Base-by-base conservation (phyloP, 495 filamentous ascomycete genomes). In the Venustampulla echinocandica region DNA sequence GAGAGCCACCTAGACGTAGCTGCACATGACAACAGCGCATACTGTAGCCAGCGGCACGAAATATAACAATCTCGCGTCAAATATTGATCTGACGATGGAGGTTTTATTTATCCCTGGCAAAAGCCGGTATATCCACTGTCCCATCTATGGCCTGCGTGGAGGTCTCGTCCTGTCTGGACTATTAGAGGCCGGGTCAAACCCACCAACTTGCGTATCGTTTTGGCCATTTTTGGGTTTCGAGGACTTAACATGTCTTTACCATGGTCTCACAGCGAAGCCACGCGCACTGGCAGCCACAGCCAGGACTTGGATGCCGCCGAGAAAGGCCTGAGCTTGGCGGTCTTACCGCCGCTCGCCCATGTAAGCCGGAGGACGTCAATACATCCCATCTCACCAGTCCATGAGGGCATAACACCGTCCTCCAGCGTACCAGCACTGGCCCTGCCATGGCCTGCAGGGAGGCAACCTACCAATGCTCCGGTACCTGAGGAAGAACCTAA, bases 391-490 rank as follows among this genome's bases (percentile, higher is more conserved):
- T 62, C 59, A 34, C 57, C 66, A 13, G 53, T 67, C 30, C 60
- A 65, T 49, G 67, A 69, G 54, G 65, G 59, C 21, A 61, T 64
- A 49, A 61, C 66, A 22, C 64, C 64, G 10, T 56, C 54, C 53
- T 49, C 59, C 10, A 61, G 52, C 36, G 56, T 62, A n/a, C 60
- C 58, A 17, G 55, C 49, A 35, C 55, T 64, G 1, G 55, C 64
- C 3, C 54, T 64, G 25, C 39, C 54, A 23, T 57, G 52, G 52
- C 56, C 60, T 11, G 25, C 19, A 43, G 54, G 47, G 10, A 46
- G 30, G 49, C 30, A 55, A 21, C 27, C 41, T 19, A 41, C 43
- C 36, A 49, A 58, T 14, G 41, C 52, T 33, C 32, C 46, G 15
- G 35, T 2, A 43, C 19, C 50, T 22, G 47, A 36, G 36, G 10